These are phyloP conservation scores for Leishmania mexicana DNA, from an alignment of 208 protist species.

Conservation along the genomic window DNA sequence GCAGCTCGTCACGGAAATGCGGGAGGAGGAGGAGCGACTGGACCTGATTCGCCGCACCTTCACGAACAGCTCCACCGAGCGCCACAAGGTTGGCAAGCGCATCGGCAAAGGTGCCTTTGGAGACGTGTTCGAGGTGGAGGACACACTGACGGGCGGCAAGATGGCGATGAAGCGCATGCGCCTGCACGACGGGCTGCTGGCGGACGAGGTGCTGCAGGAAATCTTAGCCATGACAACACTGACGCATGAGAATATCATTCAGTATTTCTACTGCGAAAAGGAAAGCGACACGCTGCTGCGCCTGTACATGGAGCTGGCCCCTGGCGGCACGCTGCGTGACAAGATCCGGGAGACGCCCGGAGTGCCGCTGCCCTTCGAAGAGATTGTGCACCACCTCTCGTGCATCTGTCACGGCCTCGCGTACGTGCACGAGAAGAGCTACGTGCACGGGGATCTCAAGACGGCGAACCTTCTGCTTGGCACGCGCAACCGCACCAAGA, in stretches of 20 bases:
- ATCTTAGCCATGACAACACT: constrained; percentile 91
- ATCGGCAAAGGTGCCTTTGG: constrained; percentile 88
- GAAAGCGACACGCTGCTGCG: constrained; percentile 75
- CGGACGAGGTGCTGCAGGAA: constrained; percentile 82
- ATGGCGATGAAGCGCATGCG: constrained; percentile 91
- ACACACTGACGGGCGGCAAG: constrained; percentile 82
- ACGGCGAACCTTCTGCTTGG: constrained; percentile 90
- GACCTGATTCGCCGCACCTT: constrained; percentile 82
- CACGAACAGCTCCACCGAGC: constrained; percentile 50
- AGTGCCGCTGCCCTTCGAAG: constrained; percentile 58
- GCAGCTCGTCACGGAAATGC: constrained; percentile 72
- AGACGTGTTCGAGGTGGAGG: constrained; percentile 88
- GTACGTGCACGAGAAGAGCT: constrained; percentile 89
- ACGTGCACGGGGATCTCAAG: constrained; percentile 93
- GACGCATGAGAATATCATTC: constrained; percentile 94
- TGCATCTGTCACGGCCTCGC: constrained; percentile 87
- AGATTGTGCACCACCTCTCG: constrained; percentile 76
- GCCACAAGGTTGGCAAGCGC: constrained; percentile 62
- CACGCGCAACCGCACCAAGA: constrained; percentile 84
- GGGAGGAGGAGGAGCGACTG: constrained; percentile 82
- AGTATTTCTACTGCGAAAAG: constrained; percentile 93
- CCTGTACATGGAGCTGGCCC: constrained; percentile 93
- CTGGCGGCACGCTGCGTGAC: constrained; percentile 84
- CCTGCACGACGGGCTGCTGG: constrained; percentile 84
- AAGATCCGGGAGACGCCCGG: constrained; percentile 71